Conservation (phyloP, 192 early-diverging fungal genomes). For the Dimargaris verticillata region DNA sequence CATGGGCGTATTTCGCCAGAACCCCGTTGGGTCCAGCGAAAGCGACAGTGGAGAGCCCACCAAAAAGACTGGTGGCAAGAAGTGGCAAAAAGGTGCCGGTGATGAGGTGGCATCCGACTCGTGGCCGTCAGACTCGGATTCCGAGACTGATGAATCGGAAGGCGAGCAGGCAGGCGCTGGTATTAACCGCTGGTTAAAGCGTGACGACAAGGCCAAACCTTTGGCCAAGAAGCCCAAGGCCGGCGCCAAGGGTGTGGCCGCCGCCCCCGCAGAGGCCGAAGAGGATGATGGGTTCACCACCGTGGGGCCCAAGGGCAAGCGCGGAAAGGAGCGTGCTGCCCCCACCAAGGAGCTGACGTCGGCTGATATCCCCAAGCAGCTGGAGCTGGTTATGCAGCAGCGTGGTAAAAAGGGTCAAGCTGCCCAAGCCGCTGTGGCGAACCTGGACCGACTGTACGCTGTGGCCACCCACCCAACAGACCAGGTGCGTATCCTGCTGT, state of each 20-base stretch:
- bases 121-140: conserved; percentile 13
- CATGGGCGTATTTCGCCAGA: conserved; percentile 46
- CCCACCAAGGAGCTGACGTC: conserved; percentile 23
- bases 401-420: conserved; percentile 95
- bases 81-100: no score
- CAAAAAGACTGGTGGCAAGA: no score
- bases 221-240: conserved; percentile 24
- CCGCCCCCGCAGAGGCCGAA: conserved; percentile 15
- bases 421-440: conserved; percentile 53
- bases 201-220: conserved; percentile 16
- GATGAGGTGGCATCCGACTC: neutral
- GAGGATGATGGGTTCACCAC: conserved; percentile 52
- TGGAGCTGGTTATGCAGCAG: conserved; percentile 57
- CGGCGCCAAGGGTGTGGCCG: conserved; percentile 13
- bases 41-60: conserved; percentile 17
- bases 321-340: neutral
- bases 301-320: conserved; percentile 50
- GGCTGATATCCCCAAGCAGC: conserved; percentile 68
- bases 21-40: conserved; percentile 20
- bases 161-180: conserved; percentile 4
- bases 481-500: conserved; percentile 66
- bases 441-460: conserved; percentile 43
- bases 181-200: conserved; percentile 27
- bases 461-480: conserved; percentile 56
- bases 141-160: neutral